Base-by-base conservation (phyloP, 768 basidiomycete genomes). In the Mycena albidolilacea region DNA sequence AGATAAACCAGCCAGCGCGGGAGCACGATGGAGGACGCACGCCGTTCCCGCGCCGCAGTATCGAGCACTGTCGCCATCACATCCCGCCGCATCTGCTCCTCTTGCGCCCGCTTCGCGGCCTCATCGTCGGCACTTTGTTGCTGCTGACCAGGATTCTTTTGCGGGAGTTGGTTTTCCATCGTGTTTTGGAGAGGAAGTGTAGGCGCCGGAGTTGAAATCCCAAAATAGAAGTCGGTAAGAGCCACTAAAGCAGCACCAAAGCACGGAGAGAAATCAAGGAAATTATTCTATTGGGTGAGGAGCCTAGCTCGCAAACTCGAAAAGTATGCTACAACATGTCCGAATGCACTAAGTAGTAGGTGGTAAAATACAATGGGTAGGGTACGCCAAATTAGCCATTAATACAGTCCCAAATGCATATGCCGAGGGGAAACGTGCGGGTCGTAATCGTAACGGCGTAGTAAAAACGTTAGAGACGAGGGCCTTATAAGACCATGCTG, bases 51-150 rank as follows among this genome's bases (percentile, higher is more conserved):
- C 50, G 96, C 95, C 66, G 89, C 91, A 7, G 87, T 82, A 73
- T 95, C 94, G 50, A 97, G 85, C 43, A 97, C 87, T 6, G 94
- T 93, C 9, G 92, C 88, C 79, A 97, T 88, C 76, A 96, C 79
- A 75, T 95, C 92, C 76, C 94, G 84, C 52, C 92, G 88, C 88
- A 91, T 89, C 79, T 95, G 87, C 73, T 95, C 94, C 72, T 95
- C 93, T 66, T 92, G 89, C 12, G 86, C 88, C 44, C 84, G 86
- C 67, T 88, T 90, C 37, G 83, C 85, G 0, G 87, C 88, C 46
- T 89, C 89, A 37, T 90, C 91, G 41, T 87, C 88, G 58, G 77
- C 77, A 65, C 75, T 52, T 41, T 71, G 67, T 63, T 75, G 72
- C 46, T 66, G 75, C 55, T 76, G 75, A 43, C 61, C 62, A 21